phyloP scores from a whole-genome alignment of 83 land plant genomes.

The Diphasiastrum complanatum region DNA sequence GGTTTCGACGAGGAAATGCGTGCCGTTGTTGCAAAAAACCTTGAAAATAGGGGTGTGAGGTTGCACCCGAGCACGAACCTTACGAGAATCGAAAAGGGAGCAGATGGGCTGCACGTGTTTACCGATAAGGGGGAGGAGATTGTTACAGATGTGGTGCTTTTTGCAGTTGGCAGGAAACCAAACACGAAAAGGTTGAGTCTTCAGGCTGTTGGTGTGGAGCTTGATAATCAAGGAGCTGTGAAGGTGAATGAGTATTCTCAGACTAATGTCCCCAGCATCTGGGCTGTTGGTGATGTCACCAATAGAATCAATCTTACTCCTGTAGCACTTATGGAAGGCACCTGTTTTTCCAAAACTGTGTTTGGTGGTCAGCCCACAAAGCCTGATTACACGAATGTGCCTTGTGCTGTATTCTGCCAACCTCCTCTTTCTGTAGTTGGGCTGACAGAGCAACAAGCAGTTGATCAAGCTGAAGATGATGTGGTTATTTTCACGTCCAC shows the following conservation, averaged over 20 bases:
- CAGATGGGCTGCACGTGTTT: background rate
- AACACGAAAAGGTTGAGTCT: conserved; percentile 69
- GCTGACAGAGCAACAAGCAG: conserved; percentile 74
- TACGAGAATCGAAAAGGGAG: conserved; percentile 9
- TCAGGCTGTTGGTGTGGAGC: conserved; percentile 73
- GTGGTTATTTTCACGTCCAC: conserved; percentile 69
- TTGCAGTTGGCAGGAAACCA: conserved; percentile 72
- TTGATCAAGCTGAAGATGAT: conserved; percentile 64
- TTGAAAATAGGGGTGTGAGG: conserved; percentile 5
- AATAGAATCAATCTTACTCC: conserved; percentile 91
- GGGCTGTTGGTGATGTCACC: conserved; percentile 97
- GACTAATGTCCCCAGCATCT: conserved; percentile 74
- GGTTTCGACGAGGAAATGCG: conserved; percentile 17
- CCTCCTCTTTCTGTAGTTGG: conserved; percentile 97
- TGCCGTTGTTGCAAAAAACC: conserved; percentile 8
- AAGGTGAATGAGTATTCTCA: conserved; percentile 87
- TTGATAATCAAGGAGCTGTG: conserved; percentile 60
- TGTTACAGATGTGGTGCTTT: conserved; percentile 69
- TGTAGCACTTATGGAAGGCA: conserved; percentile 88
- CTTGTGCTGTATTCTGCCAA: conserved; percentile 86
- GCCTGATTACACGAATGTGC: conserved; percentile 72
- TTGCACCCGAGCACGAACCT: conserved; percentile 7
- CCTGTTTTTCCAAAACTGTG: conserved; percentile 86
- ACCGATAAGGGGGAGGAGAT: conserved; percentile 65
- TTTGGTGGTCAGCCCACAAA: conserved; percentile 76